Evolutionary conservation across 768 basidiomycete species (phyloP).

Genomic region (Kondoa subrosea): DNA sequence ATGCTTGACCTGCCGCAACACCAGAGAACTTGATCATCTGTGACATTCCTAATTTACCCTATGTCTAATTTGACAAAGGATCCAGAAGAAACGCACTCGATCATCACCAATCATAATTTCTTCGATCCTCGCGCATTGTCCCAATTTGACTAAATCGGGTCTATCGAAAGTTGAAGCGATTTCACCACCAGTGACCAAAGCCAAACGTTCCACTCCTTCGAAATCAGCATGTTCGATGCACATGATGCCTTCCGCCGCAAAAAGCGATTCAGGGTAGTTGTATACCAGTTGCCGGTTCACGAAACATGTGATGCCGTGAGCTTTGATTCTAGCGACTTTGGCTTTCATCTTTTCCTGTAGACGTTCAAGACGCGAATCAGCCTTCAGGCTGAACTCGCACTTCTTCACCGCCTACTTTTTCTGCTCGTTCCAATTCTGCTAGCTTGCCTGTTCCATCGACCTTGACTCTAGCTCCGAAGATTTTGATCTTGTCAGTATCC

Average conservation of each 20-base stretch:
- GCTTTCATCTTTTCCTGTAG: conserved; percentile 97
- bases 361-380: conserved; percentile 5
- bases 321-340: conserved; percentile 84
- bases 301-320: conserved; percentile 90
- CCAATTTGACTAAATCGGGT: conserved; percentile 80
- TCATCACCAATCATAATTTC: conserved; percentile 99
- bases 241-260: conserved; percentile 89
- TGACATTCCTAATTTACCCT: too few relatives aligned
- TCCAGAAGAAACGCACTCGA: conserved; percentile 46
- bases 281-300: conserved; percentile 97
- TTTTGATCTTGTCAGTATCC: conserved; percentile 99
- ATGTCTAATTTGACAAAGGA: background rate
- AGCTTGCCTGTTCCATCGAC: conserved; percentile 93
- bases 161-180: conserved; percentile 89
- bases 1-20: conserved; percentile 91
- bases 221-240: conserved; percentile 97
- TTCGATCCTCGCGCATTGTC: conserved; percentile 83
- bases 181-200: conserved; percentile 92
- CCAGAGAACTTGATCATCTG: conserved; percentile 99
- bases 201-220: conserved; percentile 89
- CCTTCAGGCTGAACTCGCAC: background rate
- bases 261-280: conserved; percentile 92
- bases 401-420: conserved; percentile 43
- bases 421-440: conserved; percentile 92
- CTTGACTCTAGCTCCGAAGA: conserved; percentile 89